Evolutionary conservation across 116 monocot genomes (phyloP).

Genomic region (Iris pallida): DNA sequence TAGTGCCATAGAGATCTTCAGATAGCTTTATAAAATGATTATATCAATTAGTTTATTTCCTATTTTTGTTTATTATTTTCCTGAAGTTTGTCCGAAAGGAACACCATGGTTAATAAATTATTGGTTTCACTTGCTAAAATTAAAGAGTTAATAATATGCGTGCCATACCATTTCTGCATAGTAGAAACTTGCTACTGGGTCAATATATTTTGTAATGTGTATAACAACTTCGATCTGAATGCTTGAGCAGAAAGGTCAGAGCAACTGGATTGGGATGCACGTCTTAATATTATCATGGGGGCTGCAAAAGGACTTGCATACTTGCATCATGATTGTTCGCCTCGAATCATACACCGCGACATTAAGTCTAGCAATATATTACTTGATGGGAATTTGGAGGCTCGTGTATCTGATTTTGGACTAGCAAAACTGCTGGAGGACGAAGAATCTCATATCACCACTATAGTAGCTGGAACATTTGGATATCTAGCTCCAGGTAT

Average conservation of each 20-base stretch:
- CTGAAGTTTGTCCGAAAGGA: too few species aligned
- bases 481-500: slow-evolving; percentile 98
- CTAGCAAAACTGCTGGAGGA: slow-evolving; percentile 95
- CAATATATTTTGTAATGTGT: too few species aligned
- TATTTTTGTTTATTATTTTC: too few species aligned
- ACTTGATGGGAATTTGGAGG: slow-evolving; percentile 88
- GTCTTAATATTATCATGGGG: slow-evolving; percentile 90
- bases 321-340: slow-evolving; percentile 98
- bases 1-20: too few species aligned
- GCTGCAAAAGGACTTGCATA: slow-evolving; percentile 96
- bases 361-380: slow-evolving; percentile 98
- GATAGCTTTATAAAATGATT: too few species aligned
- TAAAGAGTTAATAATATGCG: too few species aligned
- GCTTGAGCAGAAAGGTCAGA: slow-evolving; percentile 69
- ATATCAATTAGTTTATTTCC: too few species aligned
- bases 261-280: slow-evolving; percentile 89
- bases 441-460: slow-evolving; percentile 95
- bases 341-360: slow-evolving; percentile 94
- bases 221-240: neutral
- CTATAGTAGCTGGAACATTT: slow-evolving; percentile 97
- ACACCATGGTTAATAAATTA: too few species aligned
- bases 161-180: too few species aligned
- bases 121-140: too few species aligned
- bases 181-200: too few species aligned
- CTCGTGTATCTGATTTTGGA: slow-evolving; percentile 97